Evolutionary conservation across 2,329 filamentous ascomycete species (phyloP), one percentile per base, ranked within the genome.

Genomic region (Arachnomyces sp.): DNA sequence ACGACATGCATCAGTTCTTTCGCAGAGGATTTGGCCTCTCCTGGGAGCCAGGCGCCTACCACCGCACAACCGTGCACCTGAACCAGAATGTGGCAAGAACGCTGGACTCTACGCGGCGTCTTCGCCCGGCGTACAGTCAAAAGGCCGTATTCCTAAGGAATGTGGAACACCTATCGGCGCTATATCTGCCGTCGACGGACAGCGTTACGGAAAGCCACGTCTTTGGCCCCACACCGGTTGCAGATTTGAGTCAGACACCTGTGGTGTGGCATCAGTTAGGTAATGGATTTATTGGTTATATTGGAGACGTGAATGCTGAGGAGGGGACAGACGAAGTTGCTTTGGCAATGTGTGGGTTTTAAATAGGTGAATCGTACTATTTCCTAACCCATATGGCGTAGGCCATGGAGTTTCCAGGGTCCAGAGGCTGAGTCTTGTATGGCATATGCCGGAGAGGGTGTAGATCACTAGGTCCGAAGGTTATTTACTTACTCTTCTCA

Each of bases 261-360:
- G 48, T 56, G 3, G 55, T 46, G 12, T 54, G 48, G 38, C 42
- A 47, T 4, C 48, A 42, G n/a, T 42, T 53, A 32, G 55, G 47
- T 29, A 28, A 50, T 12, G 54, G 55, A 17, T 55, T 43, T 35
- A 17, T 59, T 32, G 49, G 49, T 17, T 59, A 58, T 47, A 30
- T 49, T 39, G 57, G 56, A 20, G 53, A 57, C 48, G 51, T 55
- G 12, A 58, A 58, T 43, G 18, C 29, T 2, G 54, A 53, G 31
- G 38, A 46, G 18, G 51, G 34, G 7, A 50, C 47, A 7, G 37
- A 48, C 28, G 33, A 34, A 18, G 39, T 57, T 7, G 47, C 57
- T 18, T 28, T 55, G 28, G 39, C 48, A 28, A 45, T 60, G 31
- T 55, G 53, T 49, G 52, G 53, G 1, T 29, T 56, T 16, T 47